These are phyloP conservation scores for Gossypium arboreum DNA, from an alignment of 345 rosid species.

Conservation along the genomic window DNA sequence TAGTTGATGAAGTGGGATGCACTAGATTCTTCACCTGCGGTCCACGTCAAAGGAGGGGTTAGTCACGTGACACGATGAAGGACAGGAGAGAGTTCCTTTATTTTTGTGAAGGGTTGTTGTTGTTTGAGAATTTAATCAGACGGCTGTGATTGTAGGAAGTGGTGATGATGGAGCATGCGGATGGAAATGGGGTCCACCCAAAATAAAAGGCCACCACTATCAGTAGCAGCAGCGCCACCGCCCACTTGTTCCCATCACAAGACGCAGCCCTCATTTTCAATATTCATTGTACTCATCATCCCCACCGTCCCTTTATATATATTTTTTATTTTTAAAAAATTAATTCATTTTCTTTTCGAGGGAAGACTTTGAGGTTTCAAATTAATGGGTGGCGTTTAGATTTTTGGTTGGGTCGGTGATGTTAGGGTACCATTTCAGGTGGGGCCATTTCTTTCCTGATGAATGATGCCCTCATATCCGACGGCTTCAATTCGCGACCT, in stretches of 20 bases:
- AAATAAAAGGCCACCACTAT: not conserved
- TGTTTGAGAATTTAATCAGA: conserved; percentile 12
- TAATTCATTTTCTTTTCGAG: too few relatives aligned
- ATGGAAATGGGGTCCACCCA: conserved; percentile 17
- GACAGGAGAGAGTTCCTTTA: not conserved
- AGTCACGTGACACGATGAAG: conserved; percentile 25
- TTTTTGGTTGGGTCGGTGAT: not conserved
- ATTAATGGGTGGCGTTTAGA: not conserved
- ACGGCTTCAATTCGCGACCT: conserved; percentile 1
- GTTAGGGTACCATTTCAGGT: not conserved
- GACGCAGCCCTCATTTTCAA: not conserved
- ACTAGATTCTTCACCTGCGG: conserved; percentile 24
- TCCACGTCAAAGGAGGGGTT: conserved; percentile 29
- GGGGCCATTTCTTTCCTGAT: not conserved
- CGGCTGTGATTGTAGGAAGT: conserved; percentile 26
- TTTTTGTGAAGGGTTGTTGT: not conserved
- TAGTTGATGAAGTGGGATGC: conserved; percentile 33
- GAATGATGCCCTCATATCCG: not conserved
- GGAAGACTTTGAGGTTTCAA: not conserved
- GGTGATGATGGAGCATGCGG: conserved; percentile 27
- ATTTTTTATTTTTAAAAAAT: too few relatives aligned
- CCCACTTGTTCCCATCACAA: conserved; percentile 18
- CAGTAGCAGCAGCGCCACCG: conserved; percentile 18
- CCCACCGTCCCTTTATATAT: too few relatives aligned
- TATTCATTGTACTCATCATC: too few relatives aligned